Percentiles rank a stretch among this genome's conserved stretches.
These are phyloP conservation scores for Myxozyma neotropica DNA, from an alignment of 805 yeast species.

Conservation along the genomic window DNA sequence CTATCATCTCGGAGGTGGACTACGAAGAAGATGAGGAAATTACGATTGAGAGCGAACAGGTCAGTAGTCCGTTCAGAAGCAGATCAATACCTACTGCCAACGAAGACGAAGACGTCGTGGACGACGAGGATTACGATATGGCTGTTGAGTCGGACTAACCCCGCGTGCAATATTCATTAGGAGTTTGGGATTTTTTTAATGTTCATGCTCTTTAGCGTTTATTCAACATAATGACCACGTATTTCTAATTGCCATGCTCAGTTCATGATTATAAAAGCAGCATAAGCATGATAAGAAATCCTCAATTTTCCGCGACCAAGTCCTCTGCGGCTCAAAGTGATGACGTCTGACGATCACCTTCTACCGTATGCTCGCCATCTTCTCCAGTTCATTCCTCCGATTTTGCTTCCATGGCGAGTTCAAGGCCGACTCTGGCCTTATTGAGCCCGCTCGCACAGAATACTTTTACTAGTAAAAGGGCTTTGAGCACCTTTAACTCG, in stretches of 20 bases:
- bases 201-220: too few species aligned
- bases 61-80: background rate
- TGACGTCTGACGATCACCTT: background rate
- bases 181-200: background rate
- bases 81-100: constrained; percentile 3
- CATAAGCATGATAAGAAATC: background rate
- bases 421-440: background rate
- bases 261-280: too few species aligned
- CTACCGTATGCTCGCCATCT: background rate
- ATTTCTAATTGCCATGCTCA: too few species aligned
- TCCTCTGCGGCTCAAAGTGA: constrained; percentile 1
- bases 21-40: constrained; percentile 17
- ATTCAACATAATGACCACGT: too few species aligned
- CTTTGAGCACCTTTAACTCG: background rate
- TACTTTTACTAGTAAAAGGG: background rate
- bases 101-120: constrained; percentile 2
- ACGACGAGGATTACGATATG: constrained; percentile 31
- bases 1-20: background rate
- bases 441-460: background rate
- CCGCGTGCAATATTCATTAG: background rate
- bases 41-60: constrained; percentile 13
- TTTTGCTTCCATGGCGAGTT: background rate
- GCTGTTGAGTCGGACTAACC: constrained; percentile 26
- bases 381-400: background rate
- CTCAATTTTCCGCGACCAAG: background rate